Evolutionary conservation across 1,284 basidiomycete genomes (phyloP).

Genomic region (Inonotus obliquus): DNA sequence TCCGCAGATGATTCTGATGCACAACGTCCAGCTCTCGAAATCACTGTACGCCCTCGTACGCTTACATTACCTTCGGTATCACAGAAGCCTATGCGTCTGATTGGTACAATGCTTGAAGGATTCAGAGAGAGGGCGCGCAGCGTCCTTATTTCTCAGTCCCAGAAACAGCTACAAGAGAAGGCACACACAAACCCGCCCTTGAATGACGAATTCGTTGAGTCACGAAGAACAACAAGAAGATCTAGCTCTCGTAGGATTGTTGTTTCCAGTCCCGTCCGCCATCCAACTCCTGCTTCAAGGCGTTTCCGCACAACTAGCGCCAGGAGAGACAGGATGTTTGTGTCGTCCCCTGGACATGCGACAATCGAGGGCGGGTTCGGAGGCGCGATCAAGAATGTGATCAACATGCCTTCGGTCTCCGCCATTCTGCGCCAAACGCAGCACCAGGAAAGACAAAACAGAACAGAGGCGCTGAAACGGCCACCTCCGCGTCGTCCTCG

Average conservation of each 20-base stretch:
- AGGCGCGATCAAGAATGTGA: no score
- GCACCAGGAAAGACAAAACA: neutral
- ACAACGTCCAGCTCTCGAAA: neutral
- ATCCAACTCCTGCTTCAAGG: neutral
- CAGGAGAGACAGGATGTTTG: neutral
- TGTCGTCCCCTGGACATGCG: neutral
- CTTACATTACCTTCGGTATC: neutral
- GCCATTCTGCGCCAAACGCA: no score
- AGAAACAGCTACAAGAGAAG: neutral
- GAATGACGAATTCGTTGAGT: neutral
- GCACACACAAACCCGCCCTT: neutral
- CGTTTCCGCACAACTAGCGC: neutral
- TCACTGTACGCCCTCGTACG: neutral
- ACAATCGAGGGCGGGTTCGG: no score
- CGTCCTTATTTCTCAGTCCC: conserved; percentile 9
- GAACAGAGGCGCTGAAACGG: neutral
- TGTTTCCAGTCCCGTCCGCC: neutral
- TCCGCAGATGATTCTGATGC: neutral
- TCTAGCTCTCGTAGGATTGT: neutral
- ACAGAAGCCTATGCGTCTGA: conserved; percentile 8
- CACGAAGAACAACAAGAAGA: neutral
- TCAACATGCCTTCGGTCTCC: no score
- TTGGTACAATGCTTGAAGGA: conserved; percentile 8
- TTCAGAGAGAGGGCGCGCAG: conserved; percentile 14
- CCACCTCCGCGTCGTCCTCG: neutral